Conservation (phyloP, 2,329 filamentous ascomycete genomes). For the Nemania serpens region DNA sequence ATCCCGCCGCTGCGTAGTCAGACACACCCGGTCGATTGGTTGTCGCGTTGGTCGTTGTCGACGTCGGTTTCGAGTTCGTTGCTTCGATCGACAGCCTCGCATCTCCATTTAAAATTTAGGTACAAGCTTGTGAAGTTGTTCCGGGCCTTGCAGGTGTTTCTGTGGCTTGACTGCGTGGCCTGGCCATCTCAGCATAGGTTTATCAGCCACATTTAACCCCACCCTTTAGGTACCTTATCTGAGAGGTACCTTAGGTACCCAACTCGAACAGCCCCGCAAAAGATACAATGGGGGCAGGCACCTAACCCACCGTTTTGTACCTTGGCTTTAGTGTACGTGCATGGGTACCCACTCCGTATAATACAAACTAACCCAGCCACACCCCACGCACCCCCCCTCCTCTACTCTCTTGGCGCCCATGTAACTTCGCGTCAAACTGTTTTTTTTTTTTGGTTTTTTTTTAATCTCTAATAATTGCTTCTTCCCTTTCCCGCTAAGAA, state of each 20-base stretch:
- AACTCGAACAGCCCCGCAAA: too few relatives aligned
- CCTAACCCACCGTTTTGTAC: too few relatives aligned
- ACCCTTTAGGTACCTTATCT: background rate
- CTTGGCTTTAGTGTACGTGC: too few relatives aligned
- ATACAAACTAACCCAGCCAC: background rate
- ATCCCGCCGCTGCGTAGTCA: slow-evolving; percentile 8
- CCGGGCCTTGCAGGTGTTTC: slow-evolving; percentile 7
- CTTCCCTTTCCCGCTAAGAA: background rate
- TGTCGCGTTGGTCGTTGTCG: slow-evolving; percentile 9
- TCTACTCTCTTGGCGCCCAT: too few relatives aligned
- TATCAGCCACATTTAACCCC: too few relatives aligned
- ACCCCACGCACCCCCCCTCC: background rate
- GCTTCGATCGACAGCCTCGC: background rate
- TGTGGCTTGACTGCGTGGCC: slow-evolving; percentile 17
- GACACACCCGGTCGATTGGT: background rate
- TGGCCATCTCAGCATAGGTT: background rate
- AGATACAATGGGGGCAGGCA: too few relatives aligned
- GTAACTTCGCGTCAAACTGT: background rate
- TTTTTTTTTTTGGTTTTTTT: background rate
- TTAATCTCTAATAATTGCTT: background rate
- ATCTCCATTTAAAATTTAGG: slow-evolving; percentile 19
- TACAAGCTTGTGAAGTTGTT: slow-evolving; percentile 16
- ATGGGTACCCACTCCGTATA: too few relatives aligned
- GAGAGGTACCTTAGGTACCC: background rate
- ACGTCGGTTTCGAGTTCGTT: background rate